phyloP scores from a whole-genome alignment of 176 grass and related monocot genomes.

The Cenchrus fungigraminus region DNA sequence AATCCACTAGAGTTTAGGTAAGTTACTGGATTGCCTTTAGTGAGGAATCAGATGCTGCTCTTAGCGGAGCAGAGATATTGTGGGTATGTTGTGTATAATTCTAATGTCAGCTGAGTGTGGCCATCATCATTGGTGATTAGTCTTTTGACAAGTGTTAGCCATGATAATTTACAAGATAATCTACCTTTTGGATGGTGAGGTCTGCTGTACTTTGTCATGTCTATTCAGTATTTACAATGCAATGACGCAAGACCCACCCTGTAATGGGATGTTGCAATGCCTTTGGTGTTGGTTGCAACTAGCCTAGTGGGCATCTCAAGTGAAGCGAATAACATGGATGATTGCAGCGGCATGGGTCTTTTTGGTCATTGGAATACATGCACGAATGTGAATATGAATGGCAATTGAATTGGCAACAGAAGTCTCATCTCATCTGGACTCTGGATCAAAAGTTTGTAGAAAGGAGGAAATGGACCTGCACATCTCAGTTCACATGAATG shows the following conservation, averaged over 20 bases:
- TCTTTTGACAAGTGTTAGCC: neutral
- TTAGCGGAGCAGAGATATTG: neutral
- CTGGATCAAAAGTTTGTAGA: neutral
- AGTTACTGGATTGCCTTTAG: constrained; percentile 9
- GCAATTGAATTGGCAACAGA: neutral
- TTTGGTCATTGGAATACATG: neutral
- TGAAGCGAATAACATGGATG: neutral
- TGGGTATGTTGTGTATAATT: neutral
- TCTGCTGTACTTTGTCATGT: neutral
- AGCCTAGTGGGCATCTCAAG: neutral
- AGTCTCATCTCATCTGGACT: neutral
- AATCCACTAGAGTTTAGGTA: neutral
- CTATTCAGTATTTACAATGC: neutral
- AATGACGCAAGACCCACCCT: neutral
- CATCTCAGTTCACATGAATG: neutral
- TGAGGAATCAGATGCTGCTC: constrained; percentile 29
- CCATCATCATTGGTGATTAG: neutral
- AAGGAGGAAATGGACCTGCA: neutral
- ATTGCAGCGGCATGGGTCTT: neutral
- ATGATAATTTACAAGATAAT: neutral
- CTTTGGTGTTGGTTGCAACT: neutral
- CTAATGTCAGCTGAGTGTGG: neutral
- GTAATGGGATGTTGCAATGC: neutral
- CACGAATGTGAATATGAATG: neutral
- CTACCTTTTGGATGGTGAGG: neutral